A percentile compares a stretch with the other conserved stretches of the same genome.
Evolutionary conservation across 2,329 filamentous ascomycete genomes (phyloP).

Genomic region (Botryosphaeria agaves): DNA sequence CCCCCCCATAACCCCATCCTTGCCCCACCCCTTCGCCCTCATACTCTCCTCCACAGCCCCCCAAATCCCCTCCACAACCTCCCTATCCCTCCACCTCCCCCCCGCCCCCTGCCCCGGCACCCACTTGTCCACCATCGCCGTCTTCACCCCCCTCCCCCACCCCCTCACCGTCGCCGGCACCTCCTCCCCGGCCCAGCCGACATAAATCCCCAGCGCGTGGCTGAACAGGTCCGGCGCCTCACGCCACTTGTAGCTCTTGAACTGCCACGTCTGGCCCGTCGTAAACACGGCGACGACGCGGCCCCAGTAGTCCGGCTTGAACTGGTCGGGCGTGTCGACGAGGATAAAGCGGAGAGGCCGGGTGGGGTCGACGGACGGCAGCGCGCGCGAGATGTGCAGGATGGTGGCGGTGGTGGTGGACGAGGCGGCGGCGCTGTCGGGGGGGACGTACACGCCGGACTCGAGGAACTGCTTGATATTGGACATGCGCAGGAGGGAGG

Average conservation of each 20-base stretch:
- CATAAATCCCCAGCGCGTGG: conserved; percentile 71
- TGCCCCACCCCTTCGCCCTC: conserved; percentile 68
- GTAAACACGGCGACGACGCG: conserved; percentile 94
- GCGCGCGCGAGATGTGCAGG: conserved; percentile 64
- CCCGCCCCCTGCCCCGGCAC: conserved; percentile 29
- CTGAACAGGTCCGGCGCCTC: conserved; percentile 77
- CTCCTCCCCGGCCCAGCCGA: conserved; percentile 79
- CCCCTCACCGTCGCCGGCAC: conserved; percentile 59
- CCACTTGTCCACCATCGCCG: conserved; percentile 73
- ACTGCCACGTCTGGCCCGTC: conserved; percentile 95
- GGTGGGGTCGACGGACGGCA: conserved; percentile 51
- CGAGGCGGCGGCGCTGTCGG: conserved; percentile 44
- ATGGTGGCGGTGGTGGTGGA: conserved; percentile 49
- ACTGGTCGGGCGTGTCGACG: conserved; percentile 81
- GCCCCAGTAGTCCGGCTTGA: conserved; percentile 96
- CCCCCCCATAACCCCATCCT: conserved; percentile 33
- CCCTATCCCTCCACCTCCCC: conserved; percentile 67
- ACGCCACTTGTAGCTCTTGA: conserved; percentile 95
- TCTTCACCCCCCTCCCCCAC: conserved; percentile 74
- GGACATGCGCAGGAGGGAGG: conserved; percentile 81
- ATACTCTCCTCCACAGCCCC: conserved; percentile 75
- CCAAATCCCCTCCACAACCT: conserved; percentile 90
- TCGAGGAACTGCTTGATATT: conserved; percentile 94
- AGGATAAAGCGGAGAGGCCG: conserved; percentile 84
- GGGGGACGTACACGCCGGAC: conserved; percentile 61